Percentiles rank a stretch among this genome's conserved stretches.
Evolutionary conservation across 2,329 filamentous ascomycete genomes (phyloP).

Genomic region (Aspergillus sp.): DNA sequence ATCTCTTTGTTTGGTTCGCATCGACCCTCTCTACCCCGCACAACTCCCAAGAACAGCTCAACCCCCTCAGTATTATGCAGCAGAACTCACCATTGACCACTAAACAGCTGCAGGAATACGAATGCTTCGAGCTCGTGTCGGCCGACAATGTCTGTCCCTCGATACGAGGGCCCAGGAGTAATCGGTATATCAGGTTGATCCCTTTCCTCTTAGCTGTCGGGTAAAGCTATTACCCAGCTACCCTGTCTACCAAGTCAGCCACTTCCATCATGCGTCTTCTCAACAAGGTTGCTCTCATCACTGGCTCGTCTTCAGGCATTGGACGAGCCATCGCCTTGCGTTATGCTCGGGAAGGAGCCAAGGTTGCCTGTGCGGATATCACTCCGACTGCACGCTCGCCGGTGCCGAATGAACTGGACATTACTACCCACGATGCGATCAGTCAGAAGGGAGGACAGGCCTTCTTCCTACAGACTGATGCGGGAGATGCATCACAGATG

Average conservation of each 20-base stretch:
- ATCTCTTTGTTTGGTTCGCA: too few species aligned
- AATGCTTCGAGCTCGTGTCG: background rate
- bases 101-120: background rate
- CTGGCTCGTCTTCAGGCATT: conserved; percentile 50
- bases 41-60: background rate
- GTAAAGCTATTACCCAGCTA: too few species aligned
- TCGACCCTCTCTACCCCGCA: too few species aligned
- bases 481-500: conserved; percentile 40
- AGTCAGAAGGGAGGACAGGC: conserved; percentile 34
- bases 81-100: background rate
- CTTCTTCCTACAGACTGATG: conserved; percentile 50
- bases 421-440: conserved; percentile 45
- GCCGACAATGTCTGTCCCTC: background rate
- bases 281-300: conserved; percentile 46
- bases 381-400: conserved; percentile 12
- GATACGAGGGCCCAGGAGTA: background rate
- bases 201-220: background rate
- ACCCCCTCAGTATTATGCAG: background rate
- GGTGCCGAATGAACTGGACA: conserved; percentile 31
- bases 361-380: conserved; percentile 47
- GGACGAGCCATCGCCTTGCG: conserved; percentile 49
- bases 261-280: conserved; percentile 22
- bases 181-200: background rate
- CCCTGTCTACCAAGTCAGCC: too few species aligned
- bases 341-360: conserved; percentile 44